phyloP scores from a whole-genome alignment of 2,329 filamentous ascomycete genomes.

The Alternaria burnsii region DNA sequence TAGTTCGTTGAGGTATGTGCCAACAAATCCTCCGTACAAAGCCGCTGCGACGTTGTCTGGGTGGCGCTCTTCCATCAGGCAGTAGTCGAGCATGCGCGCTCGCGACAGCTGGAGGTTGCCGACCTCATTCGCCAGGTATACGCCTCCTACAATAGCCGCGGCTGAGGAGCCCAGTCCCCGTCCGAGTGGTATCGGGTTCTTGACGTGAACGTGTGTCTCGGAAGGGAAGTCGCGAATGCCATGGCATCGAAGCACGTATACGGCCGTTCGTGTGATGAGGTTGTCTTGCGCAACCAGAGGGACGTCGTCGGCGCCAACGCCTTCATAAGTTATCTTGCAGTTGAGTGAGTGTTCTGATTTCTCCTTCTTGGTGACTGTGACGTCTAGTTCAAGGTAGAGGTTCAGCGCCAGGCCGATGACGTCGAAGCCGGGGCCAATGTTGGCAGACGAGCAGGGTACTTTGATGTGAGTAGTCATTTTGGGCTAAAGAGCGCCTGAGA shows the following conservation, averaged over 20 bases:
- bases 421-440: constrained; percentile 96
- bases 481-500: constrained; percentile 18
- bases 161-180: constrained; percentile 94
- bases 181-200: constrained; percentile 93
- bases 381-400: constrained; percentile 88
- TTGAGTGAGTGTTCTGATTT: constrained; percentile 73
- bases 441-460: constrained; percentile 94
- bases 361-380: constrained; percentile 69
- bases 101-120: constrained; percentile 79
- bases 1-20: constrained; percentile 93
- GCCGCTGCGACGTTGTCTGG: constrained; percentile 78
- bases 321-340: constrained; percentile 91
- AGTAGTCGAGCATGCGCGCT: constrained; percentile 91
- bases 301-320: constrained; percentile 79
- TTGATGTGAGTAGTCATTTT: constrained; percentile 67
- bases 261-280: constrained; percentile 89
- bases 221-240: constrained; percentile 81
- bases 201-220: constrained; percentile 89
- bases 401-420: constrained; percentile 95
- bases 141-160: constrained; percentile 92
- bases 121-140: constrained; percentile 90
- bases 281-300: constrained; percentile 85
- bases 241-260: constrained; percentile 95
- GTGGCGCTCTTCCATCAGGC: constrained; percentile 84
- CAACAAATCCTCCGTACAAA: constrained; percentile 94